Base-by-base conservation (phyloP, 129 eudicot species). In the Solidago caesia region DNA sequence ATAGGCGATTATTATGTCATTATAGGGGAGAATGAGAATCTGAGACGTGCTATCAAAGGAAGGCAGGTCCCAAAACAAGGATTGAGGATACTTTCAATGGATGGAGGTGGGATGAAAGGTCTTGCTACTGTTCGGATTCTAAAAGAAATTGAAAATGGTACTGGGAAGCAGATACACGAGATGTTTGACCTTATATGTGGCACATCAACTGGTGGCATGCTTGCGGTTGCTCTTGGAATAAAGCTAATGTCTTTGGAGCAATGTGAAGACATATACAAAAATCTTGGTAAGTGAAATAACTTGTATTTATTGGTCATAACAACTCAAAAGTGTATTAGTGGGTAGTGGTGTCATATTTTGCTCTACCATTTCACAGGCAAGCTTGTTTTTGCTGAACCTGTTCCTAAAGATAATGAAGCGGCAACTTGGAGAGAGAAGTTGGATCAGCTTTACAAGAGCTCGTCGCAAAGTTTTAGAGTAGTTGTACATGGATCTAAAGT, bases 81-180 rank as follows among this genome's bases (percentile, higher is more conserved):
- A 61, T 79, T 95, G 64, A 90, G 99, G 76, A 95, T 95, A 61
- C 96, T 95, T 68, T 29, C 99, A n/a, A 95, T 95, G 99, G 99
- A 95, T 84, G 99, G 99, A 71, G 99, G 99, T 63, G 99, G 99
- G 66, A 95, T 95, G 99, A 91, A 91, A 85, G 99, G 99, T 77
- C 87, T 95, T 45, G 96, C 96, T 16, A 95, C 99, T 59, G 99
- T 95, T 57, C 87, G 82, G 77, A 95, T 95, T 27, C 85, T 95
- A 46, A 95, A 86, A 73, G 99, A 95, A 87, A 89, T 95, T 7
- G 99, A 95, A 81, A 95, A 87, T 67, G 90, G 97, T 43, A 81
- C 94, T 25, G 99, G 99, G 66, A 91, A 84, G 81, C 90, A 72
- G 79, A 95, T 95, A 66, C 96, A 95, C 56, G 99, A 95, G 83